Percentiles rank a stretch among this genome's conserved stretches.
phyloP scores from a whole-genome alignment of 2,329 filamentous ascomycete species.

The Triangularia setosa region DNA sequence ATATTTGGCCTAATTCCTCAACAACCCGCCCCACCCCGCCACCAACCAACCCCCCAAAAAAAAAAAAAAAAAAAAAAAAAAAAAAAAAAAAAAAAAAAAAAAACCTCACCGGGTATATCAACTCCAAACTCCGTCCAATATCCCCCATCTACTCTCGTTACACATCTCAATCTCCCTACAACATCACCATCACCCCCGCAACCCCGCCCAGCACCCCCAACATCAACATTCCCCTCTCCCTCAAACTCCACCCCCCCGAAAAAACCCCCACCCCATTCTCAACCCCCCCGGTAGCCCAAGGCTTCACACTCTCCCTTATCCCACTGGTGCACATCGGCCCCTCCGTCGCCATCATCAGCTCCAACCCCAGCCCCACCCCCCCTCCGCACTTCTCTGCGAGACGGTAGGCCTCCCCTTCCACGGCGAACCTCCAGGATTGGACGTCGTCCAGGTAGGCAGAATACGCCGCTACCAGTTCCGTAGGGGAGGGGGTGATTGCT shows the following conservation, averaged over 20 bases:
- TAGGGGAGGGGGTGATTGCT: neutral
- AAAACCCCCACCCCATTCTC: neutral
- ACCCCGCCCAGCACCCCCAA: neutral
- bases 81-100: too few relatives aligned
- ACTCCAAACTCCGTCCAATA: too few relatives aligned
- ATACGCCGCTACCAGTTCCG: neutral
- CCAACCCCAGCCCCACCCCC: constrained; percentile 3
- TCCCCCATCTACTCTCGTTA: too few relatives aligned
- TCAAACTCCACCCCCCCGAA: neutral
- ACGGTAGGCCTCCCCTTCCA: constrained; percentile 10
- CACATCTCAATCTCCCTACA: too few relatives aligned
- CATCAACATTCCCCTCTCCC: neutral
- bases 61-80: too few relatives aligned
- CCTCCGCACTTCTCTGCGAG: neutral
- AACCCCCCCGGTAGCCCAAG: constrained; percentile 2
- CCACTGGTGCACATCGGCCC: constrained; percentile 9
- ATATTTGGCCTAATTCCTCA: too few relatives aligned
- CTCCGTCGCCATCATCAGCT: constrained; percentile 11
- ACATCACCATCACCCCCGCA: neutral
- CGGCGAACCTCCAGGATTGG: constrained; percentile 7
- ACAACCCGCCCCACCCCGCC: too few relatives aligned
- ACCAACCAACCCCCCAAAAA: too few relatives aligned
- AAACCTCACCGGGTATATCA: too few relatives aligned
- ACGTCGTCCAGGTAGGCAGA: constrained; percentile 5
- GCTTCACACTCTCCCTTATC: constrained; percentile 2